Evolutionary conservation across 2,329 filamentous ascomycete species (phyloP).

Genomic region (Drechslerella dactyloides): DNA sequence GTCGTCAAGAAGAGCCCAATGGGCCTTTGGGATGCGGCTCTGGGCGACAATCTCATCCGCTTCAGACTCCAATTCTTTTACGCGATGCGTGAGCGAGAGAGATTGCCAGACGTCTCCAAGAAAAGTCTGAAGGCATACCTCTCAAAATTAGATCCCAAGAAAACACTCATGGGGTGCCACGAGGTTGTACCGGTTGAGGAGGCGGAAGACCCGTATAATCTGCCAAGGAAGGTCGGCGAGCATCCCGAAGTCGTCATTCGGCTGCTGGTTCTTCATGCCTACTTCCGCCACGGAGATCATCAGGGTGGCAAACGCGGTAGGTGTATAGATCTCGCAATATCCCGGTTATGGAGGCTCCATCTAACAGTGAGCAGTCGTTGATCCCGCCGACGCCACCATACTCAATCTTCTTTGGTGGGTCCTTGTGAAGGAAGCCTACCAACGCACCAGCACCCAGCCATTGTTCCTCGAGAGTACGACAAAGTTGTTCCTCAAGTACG

Average conservation of each 20-base stretch:
- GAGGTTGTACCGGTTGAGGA: conserved; percentile 13
- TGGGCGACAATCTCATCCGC: conserved; percentile 24
- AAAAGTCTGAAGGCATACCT: conserved; percentile 21
- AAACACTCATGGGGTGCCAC: conserved; percentile 14
- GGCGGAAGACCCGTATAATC: conserved; percentile 14
- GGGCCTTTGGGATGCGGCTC: conserved; percentile 19
- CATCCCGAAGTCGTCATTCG: conserved; percentile 27
- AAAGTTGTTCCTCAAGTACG: conserved; percentile 20
- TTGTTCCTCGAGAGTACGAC: conserved; percentile 7
- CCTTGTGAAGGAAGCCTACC: conserved; percentile 38
- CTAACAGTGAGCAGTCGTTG: conserved; percentile 2
- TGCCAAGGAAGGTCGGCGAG: conserved; percentile 29
- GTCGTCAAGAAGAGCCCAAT: conserved; percentile 18
- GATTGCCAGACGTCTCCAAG: conserved; percentile 6
- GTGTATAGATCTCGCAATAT: too few relatives aligned
- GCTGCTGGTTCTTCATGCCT: conserved; percentile 26
- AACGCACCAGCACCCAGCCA: conserved; percentile 11
- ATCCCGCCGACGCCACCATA: conserved; percentile 7
- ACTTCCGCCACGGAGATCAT: conserved; percentile 20
- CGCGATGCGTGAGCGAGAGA: conserved; percentile 34
- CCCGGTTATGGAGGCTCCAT: not conserved
- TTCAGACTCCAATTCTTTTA: conserved; percentile 27
- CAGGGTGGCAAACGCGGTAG: conserved; percentile 1
- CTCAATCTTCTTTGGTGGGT: conserved; percentile 45
- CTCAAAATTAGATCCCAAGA: conserved; percentile 18